phyloP scores from a whole-genome alignment of 2,329 filamentous ascomycete genomes.

The Aspergillus novofumigatus region DNA sequence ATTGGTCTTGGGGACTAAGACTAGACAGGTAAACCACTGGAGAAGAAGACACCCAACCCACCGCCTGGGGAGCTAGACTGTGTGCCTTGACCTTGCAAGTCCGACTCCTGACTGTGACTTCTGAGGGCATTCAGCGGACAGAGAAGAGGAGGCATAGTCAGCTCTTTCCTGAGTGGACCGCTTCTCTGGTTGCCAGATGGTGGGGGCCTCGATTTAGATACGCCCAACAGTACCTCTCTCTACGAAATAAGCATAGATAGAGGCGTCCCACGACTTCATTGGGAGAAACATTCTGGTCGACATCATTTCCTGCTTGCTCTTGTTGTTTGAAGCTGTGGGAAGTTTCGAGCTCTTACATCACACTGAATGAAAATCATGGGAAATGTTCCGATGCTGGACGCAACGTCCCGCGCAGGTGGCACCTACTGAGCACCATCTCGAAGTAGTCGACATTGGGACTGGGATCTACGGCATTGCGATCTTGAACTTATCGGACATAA shows the following conservation, averaged over 20 bases:
- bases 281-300: not conserved
- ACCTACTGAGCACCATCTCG: not conserved
- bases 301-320: not conserved
- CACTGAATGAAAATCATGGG: not conserved
- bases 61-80: too few relatives aligned
- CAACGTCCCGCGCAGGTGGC: not conserved
- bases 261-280: not conserved
- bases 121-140: not conserved
- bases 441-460: not conserved
- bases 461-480: too few relatives aligned
- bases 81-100: too few relatives aligned
- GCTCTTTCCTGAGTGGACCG: too few relatives aligned
- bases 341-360: not conserved
- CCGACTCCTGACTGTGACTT: not conserved
- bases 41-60: not conserved
- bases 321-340: not conserved
- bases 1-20: constrained; percentile 13
- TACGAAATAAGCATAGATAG: not conserved
- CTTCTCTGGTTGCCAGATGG: too few relatives aligned
- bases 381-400: not conserved
- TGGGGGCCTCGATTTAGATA: not conserved
- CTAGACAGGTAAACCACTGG: constrained; percentile 17
- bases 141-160: not conserved
- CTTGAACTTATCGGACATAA: too few relatives aligned
- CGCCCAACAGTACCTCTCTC: not conserved